phyloP scores from a whole-genome alignment of 2,329 filamentous ascomycete species.

The Sarocladium oryzae region DNA sequence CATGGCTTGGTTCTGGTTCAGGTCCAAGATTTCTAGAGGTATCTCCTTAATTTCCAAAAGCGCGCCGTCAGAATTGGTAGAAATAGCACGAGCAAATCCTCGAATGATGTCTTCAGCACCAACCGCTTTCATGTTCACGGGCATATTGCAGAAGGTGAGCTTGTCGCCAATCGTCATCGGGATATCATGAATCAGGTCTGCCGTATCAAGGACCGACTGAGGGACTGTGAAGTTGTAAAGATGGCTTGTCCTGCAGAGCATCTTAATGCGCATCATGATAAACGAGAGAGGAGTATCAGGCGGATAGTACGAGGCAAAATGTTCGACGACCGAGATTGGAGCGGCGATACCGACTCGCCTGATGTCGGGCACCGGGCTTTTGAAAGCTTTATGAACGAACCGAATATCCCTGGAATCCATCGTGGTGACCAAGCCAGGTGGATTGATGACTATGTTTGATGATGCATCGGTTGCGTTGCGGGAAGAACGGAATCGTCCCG shows the following conservation, averaged over 20 bases:
- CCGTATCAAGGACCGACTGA: constrained; percentile 55
- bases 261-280: constrained; percentile 68
- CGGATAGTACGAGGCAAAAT: constrained; percentile 77
- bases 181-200: constrained; percentile 68
- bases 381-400: constrained; percentile 57
- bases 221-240: constrained; percentile 62
- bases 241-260: constrained; percentile 56
- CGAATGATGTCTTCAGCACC: constrained; percentile 45
- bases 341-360: constrained; percentile 67
- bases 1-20: constrained; percentile 32
- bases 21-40: constrained; percentile 67
- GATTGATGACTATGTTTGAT: constrained; percentile 14
- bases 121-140: constrained; percentile 44
- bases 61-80: constrained; percentile 57
- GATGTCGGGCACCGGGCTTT: constrained; percentile 57
- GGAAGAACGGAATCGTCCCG: constrained; percentile 77
- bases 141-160: constrained; percentile 67
- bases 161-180: constrained; percentile 67
- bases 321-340: constrained; percentile 62
- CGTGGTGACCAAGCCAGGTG: constrained; percentile 67
- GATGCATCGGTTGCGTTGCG: constrained; percentile 36
- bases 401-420: constrained; percentile 64
- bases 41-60: constrained; percentile 66
- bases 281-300: constrained; percentile 75
- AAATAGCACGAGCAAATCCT: constrained; percentile 63